Percentiles rank a stretch among this genome's conserved stretches.
Evolutionary conservation across 2,329 filamentous ascomycete species (phyloP).

Genomic region (Paramyrothecium sp.): DNA sequence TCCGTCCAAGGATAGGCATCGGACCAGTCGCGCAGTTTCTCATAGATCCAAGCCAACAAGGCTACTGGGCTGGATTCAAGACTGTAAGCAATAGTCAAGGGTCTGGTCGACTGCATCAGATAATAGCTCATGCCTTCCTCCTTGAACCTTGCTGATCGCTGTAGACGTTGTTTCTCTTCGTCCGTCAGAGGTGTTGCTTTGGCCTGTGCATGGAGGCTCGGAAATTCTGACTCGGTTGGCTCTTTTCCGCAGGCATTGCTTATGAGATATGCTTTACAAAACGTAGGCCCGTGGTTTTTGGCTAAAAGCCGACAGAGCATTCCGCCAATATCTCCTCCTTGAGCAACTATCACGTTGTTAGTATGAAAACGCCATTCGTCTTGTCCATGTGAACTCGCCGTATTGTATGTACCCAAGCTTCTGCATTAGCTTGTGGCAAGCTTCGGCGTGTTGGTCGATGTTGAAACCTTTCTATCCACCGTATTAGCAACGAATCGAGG

Average conservation of each 20-base stretch:
- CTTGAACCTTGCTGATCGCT: slow-evolving; percentile 56
- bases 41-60: slow-evolving; percentile 75
- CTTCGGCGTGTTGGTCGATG: slow-evolving; percentile 5
- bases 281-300: not conserved
- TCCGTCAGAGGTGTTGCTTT: slow-evolving; percentile 1
- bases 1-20: slow-evolving; percentile 72
- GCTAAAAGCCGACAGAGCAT: slow-evolving; percentile 4
- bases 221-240: not conserved
- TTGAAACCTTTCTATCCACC: not conserved
- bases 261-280: slow-evolving; percentile 5
- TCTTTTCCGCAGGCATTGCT: not conserved
- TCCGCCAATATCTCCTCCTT: slow-evolving; percentile 8
- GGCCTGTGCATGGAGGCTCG: not conserved
- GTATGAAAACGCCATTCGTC: not conserved
- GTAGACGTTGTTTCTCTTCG: slow-evolving; percentile 37
- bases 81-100: slow-evolving; percentile 69
- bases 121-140: slow-evolving; percentile 44
- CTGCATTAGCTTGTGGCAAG: slow-evolving; percentile 10
- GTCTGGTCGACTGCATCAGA: slow-evolving; percentile 56
- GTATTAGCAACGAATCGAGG: not conserved
- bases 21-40: slow-evolving; percentile 77
- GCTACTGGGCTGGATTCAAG: slow-evolving; percentile 69
- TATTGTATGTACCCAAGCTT: slow-evolving; percentile 7
- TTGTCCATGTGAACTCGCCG: not conserved
- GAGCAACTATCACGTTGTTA: not conserved